Evolutionary conservation across 2,329 filamentous ascomycete species (phyloP).

Genomic region (Trichoderma polysporum): DNA sequence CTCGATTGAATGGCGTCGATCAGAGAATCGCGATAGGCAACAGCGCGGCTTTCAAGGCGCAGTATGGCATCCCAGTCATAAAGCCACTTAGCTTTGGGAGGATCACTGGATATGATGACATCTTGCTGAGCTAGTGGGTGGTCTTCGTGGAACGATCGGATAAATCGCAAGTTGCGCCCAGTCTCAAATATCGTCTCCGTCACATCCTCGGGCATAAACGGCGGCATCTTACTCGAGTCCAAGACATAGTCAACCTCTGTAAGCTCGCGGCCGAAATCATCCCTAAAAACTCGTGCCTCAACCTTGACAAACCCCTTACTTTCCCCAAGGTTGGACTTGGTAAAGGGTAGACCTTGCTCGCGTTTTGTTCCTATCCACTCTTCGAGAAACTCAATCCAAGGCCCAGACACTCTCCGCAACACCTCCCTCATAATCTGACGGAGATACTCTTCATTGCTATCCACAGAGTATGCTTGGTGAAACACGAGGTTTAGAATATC

Average conservation of each 20-base stretch:
- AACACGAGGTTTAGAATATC: conserved; percentile 62
- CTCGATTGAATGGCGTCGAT: conserved; percentile 27
- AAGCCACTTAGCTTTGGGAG: conserved; percentile 64
- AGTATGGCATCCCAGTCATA: conserved; percentile 72
- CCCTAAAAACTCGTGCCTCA: conserved; percentile 52
- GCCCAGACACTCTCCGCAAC: conserved; percentile 59
- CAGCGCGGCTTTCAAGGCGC: conserved; percentile 59
- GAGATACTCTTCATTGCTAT: conserved; percentile 62
- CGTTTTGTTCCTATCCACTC: conserved; percentile 72
- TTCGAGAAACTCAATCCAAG: conserved; percentile 66
- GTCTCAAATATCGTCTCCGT: conserved; percentile 74
- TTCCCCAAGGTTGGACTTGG: conserved; percentile 45
- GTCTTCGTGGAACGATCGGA: conserved; percentile 67
- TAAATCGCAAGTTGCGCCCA: conserved; percentile 71
- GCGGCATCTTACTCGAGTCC: conserved; percentile 64
- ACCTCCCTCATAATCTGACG: conserved; percentile 66
- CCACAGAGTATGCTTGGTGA: conserved; percentile 59
- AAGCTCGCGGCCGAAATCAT: conserved; percentile 59
- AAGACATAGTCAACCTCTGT: conserved; percentile 62
- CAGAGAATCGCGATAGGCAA: conserved; percentile 35
- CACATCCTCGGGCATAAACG: conserved; percentile 69
- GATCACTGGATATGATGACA: conserved; percentile 45
- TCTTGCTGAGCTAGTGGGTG: conserved; percentile 64
- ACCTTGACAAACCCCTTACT: conserved; percentile 62
- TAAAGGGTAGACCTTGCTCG: conserved; percentile 55